Base-by-base conservation (phyloP, 2,329 filamentous ascomycete genomes). In the Paraconiothyrium sp. region DNA sequence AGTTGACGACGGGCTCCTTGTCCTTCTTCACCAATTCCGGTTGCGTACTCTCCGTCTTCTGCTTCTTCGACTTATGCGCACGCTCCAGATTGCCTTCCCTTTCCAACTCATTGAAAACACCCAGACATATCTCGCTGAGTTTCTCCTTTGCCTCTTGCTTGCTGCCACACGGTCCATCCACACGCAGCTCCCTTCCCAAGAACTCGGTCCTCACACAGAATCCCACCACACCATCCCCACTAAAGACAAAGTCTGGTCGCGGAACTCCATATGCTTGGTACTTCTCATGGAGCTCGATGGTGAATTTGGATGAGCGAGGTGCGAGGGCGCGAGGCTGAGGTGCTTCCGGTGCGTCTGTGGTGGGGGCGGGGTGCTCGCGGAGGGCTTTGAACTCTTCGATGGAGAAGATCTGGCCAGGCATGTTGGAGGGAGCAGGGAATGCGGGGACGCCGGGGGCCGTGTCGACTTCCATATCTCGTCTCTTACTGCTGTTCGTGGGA, bases 101-200 rank as follows among this genome's bases (percentile, higher is more conserved):
- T 41, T 69, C 67, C 44, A 75, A 63, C 11, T 57, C 47, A 8
- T 67, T 5, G 81, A 49, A 3, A 73, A 51, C 2, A 60, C 62
- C 6, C 80, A 41, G 2, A 70, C 79, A 54, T n/a, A 60, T 64
- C 66, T 74, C 73, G 46, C 76, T 77, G 24, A 79, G 54, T 1
- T 70, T 76, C 59, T 83, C 81, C 59, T 80, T 82, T 0, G 79
- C 81, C 54, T 80, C 78, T 60, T 79, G 78, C 70, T 83, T 82
- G 43, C 70, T 79, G 8, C 67, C 65, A 63, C 73, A 81, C 16
- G 64, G 67, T 2, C 70, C 71, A 8, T 64, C 32, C 32, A 61
- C 54, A 0, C 58, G 44, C 4, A 72, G 46, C 4, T 66, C 66
- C n/a, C 44, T 14, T n/a, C 62, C 66, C 3, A 67, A 65, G 44